Base-by-base conservation (phyloP, 345 rosid species). In the Moringa oleifera region DNA sequence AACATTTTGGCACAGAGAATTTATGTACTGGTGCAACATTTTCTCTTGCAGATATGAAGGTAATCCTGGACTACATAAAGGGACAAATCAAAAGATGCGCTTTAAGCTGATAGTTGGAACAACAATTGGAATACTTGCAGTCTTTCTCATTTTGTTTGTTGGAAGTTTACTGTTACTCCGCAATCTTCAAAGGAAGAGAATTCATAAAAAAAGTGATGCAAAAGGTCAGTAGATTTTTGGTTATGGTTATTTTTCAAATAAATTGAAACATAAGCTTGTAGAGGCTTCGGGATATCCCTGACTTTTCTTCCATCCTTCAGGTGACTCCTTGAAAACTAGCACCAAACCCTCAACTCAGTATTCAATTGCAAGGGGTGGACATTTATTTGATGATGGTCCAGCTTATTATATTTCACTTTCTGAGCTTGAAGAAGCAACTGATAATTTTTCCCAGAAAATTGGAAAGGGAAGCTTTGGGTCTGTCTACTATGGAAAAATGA, bases 381-480 rank as follows among this genome's bases (percentile, higher is more conserved):
- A 83, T 76, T 77, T 86, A 47, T 71, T 73, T 68, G 96, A 89
- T 45, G 99, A 89, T 66, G 96, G 95, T 15, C 74, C 83, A 23
- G 91, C 95, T 0, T 84, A 84, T 77, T 85, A 64, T 62, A 87
- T 95, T 59, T 33, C 93, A 0, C 85, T 91, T 47, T 65, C 87
- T 37, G 84, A 83, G 61, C 80, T 95, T 13, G 91, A 85, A 81
- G 85, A 83, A 69, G 99, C 99, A 21, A 89, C 97, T 0, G 71
- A 83, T 13, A 71, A 73, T 19, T 95, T 91, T 66, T 80, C 82
- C 24, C 87, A 74, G 82, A 83, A 80, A 73, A 89, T 91, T 53
- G 99, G 99, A 31, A 84, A 75, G 75, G 99, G 99, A 73, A 95
- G 97, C 71, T 91, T 91, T 51, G 97, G 99, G 20, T 83, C 82